A percentile compares a stretch with the other conserved stretches of the same genome.
Conservation (phyloP, 306 rosid species). For the Purshia tridentata region DNA sequence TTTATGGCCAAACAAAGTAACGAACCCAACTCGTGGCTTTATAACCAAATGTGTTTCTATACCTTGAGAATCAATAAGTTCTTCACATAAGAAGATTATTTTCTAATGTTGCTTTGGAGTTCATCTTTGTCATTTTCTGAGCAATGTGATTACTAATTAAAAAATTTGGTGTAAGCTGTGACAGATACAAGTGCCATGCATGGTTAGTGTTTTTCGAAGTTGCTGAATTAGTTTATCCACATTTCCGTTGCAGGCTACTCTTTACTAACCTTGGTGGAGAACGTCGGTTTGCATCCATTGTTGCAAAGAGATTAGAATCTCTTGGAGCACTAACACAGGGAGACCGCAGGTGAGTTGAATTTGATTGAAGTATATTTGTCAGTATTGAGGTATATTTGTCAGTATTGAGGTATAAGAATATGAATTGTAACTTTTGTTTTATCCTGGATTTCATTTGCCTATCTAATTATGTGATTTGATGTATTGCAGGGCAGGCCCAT, state of each 20-base stretch:
- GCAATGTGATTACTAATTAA: neutral
- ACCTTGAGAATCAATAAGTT: neutral
- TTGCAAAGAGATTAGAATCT: conserved; percentile 94
- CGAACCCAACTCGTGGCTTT: neutral
- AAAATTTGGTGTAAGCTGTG: neutral
- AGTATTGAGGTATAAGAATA: conserved; percentile 8
- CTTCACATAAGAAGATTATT: neutral
- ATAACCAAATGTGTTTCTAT: neutral
- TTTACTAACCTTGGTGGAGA: conserved; percentile 97
- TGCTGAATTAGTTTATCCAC: neutral
- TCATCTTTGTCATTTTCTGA: neutral
- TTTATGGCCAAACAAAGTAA: neutral
- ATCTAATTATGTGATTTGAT: conserved; percentile 33
- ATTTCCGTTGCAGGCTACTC: conserved; percentile 65
- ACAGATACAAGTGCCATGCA: neutral
- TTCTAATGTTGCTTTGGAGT: neutral
- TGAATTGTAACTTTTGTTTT: conserved; percentile 27
- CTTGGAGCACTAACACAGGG: conserved; percentile 99
- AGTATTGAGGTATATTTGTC: conserved; percentile 5
- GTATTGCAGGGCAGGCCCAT: conserved; percentile 83
- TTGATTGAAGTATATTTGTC: conserved; percentile 23
- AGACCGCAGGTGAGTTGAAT: conserved; percentile 80
- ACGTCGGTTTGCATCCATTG: conserved; percentile 96
- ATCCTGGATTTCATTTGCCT: conserved; percentile 19
- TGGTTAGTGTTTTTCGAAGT: neutral